Conservation (phyloP, 768 basidiomycete species). For the Glaciozyma martinii region DNA sequence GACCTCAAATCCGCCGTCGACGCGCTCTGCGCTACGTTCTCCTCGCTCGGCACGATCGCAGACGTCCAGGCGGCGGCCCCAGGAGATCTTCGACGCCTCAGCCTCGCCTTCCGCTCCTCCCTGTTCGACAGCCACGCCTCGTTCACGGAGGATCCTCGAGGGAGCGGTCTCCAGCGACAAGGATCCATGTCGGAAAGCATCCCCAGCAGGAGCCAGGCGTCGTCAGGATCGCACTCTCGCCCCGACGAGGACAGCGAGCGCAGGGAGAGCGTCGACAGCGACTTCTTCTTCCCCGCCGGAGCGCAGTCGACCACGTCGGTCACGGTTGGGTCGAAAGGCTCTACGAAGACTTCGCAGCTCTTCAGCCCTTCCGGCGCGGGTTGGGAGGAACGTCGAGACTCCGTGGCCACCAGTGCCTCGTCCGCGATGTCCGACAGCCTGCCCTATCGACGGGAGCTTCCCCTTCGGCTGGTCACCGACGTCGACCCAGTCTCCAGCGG, state of each 20-base stretch:
- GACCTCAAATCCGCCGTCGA: conserved; percentile 8
- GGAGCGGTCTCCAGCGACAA: too few species aligned
- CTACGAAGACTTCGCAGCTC: conserved; percentile 54
- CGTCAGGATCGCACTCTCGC: background rate
- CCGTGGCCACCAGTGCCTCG: background rate
- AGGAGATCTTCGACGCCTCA: conserved; percentile 8
- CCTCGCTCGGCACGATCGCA: conserved; percentile 19
- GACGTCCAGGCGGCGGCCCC: conserved; percentile 19
- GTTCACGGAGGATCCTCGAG: background rate
- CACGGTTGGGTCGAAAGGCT: conserved; percentile 3
- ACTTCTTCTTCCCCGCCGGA: conserved; percentile 28
- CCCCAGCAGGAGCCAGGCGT: background rate
- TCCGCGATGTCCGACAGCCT: background rate
- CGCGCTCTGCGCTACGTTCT: conserved; percentile 13
- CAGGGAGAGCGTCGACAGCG: conserved; percentile 27
- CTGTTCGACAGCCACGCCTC: conserved; percentile 2
- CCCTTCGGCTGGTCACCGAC: too few species aligned
- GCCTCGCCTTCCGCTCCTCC: conserved; percentile 14
- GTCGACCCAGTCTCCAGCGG: background rate
- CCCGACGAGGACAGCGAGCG: conserved; percentile 7
- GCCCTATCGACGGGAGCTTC: too few species aligned
- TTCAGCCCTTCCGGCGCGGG: conserved; percentile 47
- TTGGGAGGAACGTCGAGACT: background rate
- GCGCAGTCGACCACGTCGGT: background rate
- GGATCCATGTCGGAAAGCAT: background rate